Evolutionary conservation across 208 protist species (phyloP).

Genomic region (Trypanosoma mega): DNA sequence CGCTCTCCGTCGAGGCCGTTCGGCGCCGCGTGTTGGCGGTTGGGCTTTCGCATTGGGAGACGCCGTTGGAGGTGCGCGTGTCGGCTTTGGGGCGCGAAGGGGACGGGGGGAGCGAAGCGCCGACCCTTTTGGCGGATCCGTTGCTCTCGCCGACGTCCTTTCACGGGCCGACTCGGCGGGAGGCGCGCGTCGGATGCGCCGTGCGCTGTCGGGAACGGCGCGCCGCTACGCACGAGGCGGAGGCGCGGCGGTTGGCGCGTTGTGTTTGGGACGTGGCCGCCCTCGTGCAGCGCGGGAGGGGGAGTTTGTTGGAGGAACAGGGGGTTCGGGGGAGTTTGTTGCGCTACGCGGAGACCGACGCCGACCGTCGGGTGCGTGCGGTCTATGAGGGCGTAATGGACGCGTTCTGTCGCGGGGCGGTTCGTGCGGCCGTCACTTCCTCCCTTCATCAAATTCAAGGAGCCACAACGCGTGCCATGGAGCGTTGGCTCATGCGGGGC

Average conservation of each 20-base stretch:
- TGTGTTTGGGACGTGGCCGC: conserved; percentile 1
- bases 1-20: conserved; percentile 13
- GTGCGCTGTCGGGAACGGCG: too few species aligned
- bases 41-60: conserved; percentile 42
- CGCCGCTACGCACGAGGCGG: not conserved
- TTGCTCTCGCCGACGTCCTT: too few species aligned
- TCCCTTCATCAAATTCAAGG: conserved; percentile 10
- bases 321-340: conserved; percentile 1
- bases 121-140: too few species aligned
- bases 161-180: too few species aligned
- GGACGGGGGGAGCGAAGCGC: not conserved
- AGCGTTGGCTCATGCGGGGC: conserved; percentile 37
- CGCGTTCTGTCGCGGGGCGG: conserved; percentile 26
- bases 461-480: conserved; percentile 35
- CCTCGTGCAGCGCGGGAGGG: not conserved
- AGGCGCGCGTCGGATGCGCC: too few species aligned
- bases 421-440: conserved; percentile 20
- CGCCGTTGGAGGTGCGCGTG: conserved; percentile 10
- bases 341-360: not conserved
- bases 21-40: conserved; percentile 5
- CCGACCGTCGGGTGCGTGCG: conserved; percentile 34
- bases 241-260: not conserved
- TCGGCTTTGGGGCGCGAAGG: not conserved
- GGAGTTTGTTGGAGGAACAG: not conserved
- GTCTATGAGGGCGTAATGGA: conserved; percentile 42